Conservation (phyloP, 257 asterid genomes). For the Voacanga thouarsii region DNA sequence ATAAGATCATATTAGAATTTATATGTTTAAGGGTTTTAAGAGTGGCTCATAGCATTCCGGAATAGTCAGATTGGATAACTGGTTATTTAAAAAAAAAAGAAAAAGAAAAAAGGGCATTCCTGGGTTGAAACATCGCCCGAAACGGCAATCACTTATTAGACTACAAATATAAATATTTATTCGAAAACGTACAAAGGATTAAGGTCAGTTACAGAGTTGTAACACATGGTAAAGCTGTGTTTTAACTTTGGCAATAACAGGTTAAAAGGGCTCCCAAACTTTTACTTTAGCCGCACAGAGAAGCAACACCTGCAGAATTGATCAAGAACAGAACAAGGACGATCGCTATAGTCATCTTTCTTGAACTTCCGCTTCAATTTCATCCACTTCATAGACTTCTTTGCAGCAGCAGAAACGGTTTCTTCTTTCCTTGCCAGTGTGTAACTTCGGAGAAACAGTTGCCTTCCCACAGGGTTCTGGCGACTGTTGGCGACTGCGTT, state of each 20-base stretch:
- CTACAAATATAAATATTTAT: too few relatives aligned
- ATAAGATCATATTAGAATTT: too few relatives aligned
- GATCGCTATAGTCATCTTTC: neutral
- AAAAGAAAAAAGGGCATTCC: too few relatives aligned
- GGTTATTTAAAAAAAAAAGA: too few relatives aligned
- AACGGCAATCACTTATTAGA: too few relatives aligned
- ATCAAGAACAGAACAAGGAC: neutral
- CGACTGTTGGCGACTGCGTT: neutral
- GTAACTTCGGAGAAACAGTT: constrained; percentile 11
- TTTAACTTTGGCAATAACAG: too few relatives aligned
- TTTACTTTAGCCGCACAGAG: neutral
- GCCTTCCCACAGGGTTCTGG: neutral
- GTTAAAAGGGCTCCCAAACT: neutral
- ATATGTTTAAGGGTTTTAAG: too few relatives aligned
- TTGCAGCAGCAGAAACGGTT: neutral
- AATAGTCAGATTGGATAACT: too few relatives aligned
- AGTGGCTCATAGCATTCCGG: too few relatives aligned
- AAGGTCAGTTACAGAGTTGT: too few relatives aligned
- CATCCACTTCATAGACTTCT: constrained; percentile 5
- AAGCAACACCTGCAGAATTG: neutral
- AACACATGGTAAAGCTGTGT: neutral
- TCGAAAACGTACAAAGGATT: too few relatives aligned
- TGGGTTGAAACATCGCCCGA: too few relatives aligned
- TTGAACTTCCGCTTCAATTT: neutral
- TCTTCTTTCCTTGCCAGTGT: constrained; percentile 7